A percentile compares a stretch with the other conserved stretches of the same genome.
phyloP scores from a whole-genome alignment of 257 asterid species.

The Nicotiana tomentosiformis region DNA sequence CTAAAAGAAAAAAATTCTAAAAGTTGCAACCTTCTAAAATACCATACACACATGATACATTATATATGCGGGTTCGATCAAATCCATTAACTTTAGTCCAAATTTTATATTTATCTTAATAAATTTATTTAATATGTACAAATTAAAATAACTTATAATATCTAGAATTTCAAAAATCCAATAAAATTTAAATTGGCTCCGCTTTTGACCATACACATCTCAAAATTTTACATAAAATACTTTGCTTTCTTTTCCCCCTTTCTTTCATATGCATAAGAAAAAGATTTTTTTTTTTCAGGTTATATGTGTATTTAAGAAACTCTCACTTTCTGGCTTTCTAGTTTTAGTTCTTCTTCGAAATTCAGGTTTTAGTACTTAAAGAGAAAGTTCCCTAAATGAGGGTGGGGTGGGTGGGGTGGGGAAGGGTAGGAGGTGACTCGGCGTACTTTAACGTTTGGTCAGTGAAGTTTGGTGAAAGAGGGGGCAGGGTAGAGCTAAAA shows the following conservation, averaged over 20 bases:
- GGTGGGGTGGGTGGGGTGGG: neutral
- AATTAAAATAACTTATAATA: too few relatives aligned
- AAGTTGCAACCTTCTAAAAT: too few relatives aligned
- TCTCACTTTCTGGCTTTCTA: slow-evolving; percentile 24
- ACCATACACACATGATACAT: too few relatives aligned
- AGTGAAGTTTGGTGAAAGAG: slow-evolving; percentile 1
- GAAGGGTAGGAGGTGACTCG: neutral
- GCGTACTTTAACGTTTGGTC: slow-evolving; percentile 19
- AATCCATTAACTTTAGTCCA: too few relatives aligned
- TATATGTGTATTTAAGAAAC: slow-evolving; percentile 15
- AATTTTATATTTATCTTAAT: too few relatives aligned
- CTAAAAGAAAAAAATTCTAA: too few relatives aligned
- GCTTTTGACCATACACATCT: neutral
- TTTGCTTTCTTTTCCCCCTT: neutral
- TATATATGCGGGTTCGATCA: too few relatives aligned
- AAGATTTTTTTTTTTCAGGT: slow-evolving; percentile 1
- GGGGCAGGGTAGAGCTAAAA: slow-evolving; percentile 10
- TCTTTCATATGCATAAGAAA: neutral
- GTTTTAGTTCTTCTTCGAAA: slow-evolving; percentile 33
- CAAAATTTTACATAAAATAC: neutral
- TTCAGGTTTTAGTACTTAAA: slow-evolving; percentile 22
- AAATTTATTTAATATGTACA: too few relatives aligned
- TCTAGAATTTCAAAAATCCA: too few relatives aligned
- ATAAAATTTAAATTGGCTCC: too few relatives aligned
- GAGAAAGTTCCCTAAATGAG: slow-evolving; percentile 16